phyloP scores from a whole-genome alignment of 2,329 filamentous ascomycete species.

The Scopulariopsis brevicaulis region DNA sequence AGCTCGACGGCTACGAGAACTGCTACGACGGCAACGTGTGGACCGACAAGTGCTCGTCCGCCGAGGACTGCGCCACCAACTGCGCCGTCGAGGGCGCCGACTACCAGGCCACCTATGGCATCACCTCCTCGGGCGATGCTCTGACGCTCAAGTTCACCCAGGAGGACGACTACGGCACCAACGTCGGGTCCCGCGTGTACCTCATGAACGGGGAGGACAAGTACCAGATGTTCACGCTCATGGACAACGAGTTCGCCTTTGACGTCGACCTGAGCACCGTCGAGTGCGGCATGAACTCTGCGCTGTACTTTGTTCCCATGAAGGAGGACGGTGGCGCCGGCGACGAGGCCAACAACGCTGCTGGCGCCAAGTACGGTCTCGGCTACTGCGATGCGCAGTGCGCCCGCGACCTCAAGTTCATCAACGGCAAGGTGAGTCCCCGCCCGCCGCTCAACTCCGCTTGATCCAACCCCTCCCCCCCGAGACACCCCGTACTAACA shows the following conservation, averaged over 20 bases:
- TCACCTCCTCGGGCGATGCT: slow-evolving; percentile 29
- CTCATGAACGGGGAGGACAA: slow-evolving; percentile 40
- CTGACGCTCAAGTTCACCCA: slow-evolving; percentile 40
- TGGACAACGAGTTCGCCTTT: slow-evolving; percentile 53
- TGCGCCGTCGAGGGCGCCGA: slow-evolving; percentile 35
- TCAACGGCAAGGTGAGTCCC: slow-evolving; percentile 24
- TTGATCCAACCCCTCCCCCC: too few relatives aligned
- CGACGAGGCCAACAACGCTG: slow-evolving; percentile 30
- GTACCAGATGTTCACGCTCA: slow-evolving; percentile 49
- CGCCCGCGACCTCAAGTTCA: slow-evolving; percentile 35
- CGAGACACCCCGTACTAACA: too few relatives aligned
- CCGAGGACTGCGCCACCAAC: slow-evolving; percentile 27
- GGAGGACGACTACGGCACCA: slow-evolving; percentile 27
- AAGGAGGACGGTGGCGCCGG: slow-evolving; percentile 36
- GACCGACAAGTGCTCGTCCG: slow-evolving; percentile 23
- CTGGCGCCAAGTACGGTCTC: slow-evolving; percentile 41
- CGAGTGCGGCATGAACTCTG: slow-evolving; percentile 54
- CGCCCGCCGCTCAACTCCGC: too few relatives aligned
- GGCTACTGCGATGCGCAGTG: slow-evolving; percentile 40
- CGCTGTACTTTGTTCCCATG: slow-evolving; percentile 49
- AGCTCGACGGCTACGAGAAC: slow-evolving; percentile 24
- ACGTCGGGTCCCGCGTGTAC: slow-evolving; percentile 40
- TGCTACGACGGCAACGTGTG: slow-evolving; percentile 34
- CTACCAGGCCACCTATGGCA: slow-evolving; percentile 32
- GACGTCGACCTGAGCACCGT: slow-evolving; percentile 54